phyloP scores from a whole-genome alignment of 2,329 filamentous ascomycete genomes.

The Metarhizium brunneum region DNA sequence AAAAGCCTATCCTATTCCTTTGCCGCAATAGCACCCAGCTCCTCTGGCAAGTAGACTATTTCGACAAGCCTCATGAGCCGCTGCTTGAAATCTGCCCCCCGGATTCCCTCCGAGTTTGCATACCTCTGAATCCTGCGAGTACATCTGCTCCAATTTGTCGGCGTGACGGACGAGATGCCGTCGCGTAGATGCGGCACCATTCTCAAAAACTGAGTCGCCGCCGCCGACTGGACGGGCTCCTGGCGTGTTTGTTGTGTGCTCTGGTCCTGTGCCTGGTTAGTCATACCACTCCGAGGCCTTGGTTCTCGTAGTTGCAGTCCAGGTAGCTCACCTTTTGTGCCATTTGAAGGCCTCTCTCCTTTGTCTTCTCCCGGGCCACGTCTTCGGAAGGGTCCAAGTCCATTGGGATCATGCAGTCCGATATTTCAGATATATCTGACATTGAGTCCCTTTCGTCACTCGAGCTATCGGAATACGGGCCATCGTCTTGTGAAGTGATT shows the following conservation, averaged over 20 bases:
- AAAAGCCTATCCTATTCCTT: slow-evolving; percentile 17
- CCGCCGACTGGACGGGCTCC: neutral
- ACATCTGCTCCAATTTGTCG: slow-evolving; percentile 13
- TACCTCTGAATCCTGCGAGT: slow-evolving; percentile 12
- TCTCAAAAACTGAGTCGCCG: neutral
- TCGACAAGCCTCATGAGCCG: slow-evolving; percentile 14
- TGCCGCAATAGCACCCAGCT: slow-evolving; percentile 13
- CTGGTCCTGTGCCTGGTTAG: neutral
- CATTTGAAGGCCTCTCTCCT: neutral
- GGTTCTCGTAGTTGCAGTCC: neutral
- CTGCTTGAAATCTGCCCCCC: slow-evolving; percentile 11
- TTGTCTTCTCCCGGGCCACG: neutral
- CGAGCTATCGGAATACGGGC: no score
- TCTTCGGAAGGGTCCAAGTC: neutral
- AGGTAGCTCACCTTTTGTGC: neutral
- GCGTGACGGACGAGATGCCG: neutral
- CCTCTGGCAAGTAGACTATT: slow-evolving; percentile 19
- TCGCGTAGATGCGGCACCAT: neutral
- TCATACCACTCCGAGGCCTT: neutral
- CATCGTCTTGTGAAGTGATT: neutral
- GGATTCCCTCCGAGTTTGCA: slow-evolving; percentile 6
- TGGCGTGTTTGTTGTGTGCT: neutral
- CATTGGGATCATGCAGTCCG: neutral
- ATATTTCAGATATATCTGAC: neutral
- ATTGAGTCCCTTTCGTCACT: neutral